Evolutionary conservation across 257 asterid genomes (phyloP), one percentile per base, ranked within the genome.

Genomic region (Nyctanthes arbortristis): DNA sequence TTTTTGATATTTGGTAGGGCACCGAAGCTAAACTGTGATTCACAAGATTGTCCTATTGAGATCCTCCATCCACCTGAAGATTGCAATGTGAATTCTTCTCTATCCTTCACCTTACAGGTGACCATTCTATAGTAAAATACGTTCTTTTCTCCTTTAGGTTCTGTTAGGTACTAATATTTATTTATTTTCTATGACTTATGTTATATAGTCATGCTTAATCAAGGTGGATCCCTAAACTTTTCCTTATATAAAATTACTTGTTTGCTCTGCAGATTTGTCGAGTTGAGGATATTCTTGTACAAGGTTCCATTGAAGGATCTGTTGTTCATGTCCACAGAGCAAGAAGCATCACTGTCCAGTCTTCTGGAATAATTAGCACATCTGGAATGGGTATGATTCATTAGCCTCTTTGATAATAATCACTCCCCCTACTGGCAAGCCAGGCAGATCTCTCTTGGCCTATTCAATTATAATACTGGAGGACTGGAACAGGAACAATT

Each of bases 241-340:
- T 54, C 49, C n/a, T 49, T 40, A 7, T 49, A 8, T 20, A 9
- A 6, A 49, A 49, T 49, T 49, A 20, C 58, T 20, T 8, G 58
- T 49, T 13, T 55, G 40, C 63, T 67, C 27, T 70, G 69, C 86
- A 94, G 99, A 84, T 94, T 75, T 94, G 99, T 61, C 95, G 98
- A 71, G 99, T 94, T 75, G 99, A 94, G 82, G 99, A 94, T 80
- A 85, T 94, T 76, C 89, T 88, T 74, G 95, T 94, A 72, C 96
- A 89, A 78, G 99, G 99, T 68, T 79, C 78, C 65, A 77, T 91
- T 70, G 94, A 88, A 87, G 99, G 99, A 60, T 91, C 99, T 73
- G 98, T 94, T 74, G 92, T 94, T 74, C 98, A 94, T 84, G 89
- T 94, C 78, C 99, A 94, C 73, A 88, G 97, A 80, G 99, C 98